These are phyloP conservation scores for Alopecurus myosuroides DNA, from an alignment of 176 grass and related monocot genomes.

Conservation along the genomic window DNA sequence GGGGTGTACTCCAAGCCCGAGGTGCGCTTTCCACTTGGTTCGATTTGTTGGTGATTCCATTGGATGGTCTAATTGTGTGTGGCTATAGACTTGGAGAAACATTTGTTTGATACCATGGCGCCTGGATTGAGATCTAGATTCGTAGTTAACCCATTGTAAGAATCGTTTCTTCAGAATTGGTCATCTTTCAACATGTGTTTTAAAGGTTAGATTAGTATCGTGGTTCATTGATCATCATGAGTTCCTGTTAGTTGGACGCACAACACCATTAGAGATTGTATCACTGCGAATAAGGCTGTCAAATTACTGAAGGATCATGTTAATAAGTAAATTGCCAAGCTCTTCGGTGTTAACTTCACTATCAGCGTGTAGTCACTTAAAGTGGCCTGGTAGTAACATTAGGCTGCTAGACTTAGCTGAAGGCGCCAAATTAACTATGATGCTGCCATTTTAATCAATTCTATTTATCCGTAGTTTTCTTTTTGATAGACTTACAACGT, in stretches of 20 bases:
- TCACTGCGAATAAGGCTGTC: background rate
- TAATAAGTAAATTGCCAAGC: background rate
- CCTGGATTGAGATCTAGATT: conserved; percentile 7
- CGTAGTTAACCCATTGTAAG: background rate
- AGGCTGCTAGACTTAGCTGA: background rate
- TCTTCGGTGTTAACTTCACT: background rate
- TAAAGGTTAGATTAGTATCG: background rate
- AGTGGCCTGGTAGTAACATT: background rate
- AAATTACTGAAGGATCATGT: background rate
- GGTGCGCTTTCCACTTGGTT: conserved; percentile 39
- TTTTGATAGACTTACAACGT: background rate
- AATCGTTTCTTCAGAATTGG: background rate
- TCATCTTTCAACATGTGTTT: background rate
- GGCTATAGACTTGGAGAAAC: background rate
- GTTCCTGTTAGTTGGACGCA: background rate
- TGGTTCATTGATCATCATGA: background rate
- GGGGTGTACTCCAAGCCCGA: conserved; percentile 83
- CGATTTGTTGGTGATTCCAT: background rate
- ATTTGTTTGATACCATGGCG: background rate
- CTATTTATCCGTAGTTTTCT: background rate
- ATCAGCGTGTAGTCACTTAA: background rate
- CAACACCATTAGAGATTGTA: background rate
- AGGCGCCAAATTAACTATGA: background rate
- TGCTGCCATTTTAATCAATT: background rate
- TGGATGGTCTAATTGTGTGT: background rate